These are phyloP conservation scores for Mortierella sp. DNA, from an alignment of 371 early-diverging fungal species.

Conservation along the genomic window DNA sequence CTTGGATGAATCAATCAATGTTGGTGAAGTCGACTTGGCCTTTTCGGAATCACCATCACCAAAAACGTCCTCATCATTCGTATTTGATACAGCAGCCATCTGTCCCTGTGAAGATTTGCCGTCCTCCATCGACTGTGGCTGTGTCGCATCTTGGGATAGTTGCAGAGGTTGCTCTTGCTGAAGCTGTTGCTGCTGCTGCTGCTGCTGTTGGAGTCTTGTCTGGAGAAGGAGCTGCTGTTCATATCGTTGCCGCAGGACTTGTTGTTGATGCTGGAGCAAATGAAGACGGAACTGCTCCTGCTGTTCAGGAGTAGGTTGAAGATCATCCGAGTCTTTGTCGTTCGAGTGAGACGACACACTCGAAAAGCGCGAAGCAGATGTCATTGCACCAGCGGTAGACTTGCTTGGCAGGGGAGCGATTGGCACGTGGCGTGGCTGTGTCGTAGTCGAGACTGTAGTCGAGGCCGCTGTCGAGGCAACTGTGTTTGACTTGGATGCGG, in stretches of 20 bases:
- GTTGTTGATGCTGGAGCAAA: slow-evolving; percentile 45
- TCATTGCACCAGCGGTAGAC: not conserved
- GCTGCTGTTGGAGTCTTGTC: slow-evolving; percentile 25
- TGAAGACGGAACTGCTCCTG: slow-evolving; percentile 49
- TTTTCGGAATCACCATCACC: slow-evolving; percentile 32
- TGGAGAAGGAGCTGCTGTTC: slow-evolving; percentile 28
- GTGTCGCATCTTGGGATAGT: not conserved
- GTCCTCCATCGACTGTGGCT: too few relatives aligned
- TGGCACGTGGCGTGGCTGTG: not conserved
- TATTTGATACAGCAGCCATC: not conserved
- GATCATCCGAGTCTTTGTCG: slow-evolving; percentile 32
- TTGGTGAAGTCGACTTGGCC: slow-evolving; percentile 3
- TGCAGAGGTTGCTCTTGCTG: slow-evolving; percentile 6
- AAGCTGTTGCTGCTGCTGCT: slow-evolving; percentile 24
- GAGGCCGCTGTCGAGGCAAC: too few relatives aligned
- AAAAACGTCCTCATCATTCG: slow-evolving; percentile 34
- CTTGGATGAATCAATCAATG: too few relatives aligned
- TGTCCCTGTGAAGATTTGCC: not conserved
- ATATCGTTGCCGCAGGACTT: slow-evolving; percentile 36
- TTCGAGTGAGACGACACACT: not conserved
- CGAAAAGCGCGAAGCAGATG: not conserved
- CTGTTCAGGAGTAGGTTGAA: slow-evolving; percentile 43
- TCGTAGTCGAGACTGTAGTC: too few relatives aligned
- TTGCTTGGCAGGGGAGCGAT: not conserved
- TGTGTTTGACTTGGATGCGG: too few relatives aligned